These are phyloP conservation scores for Simplicillium sp. DNA, from an alignment of 2,329 filamentous ascomycete species.

Conservation along the genomic window DNA sequence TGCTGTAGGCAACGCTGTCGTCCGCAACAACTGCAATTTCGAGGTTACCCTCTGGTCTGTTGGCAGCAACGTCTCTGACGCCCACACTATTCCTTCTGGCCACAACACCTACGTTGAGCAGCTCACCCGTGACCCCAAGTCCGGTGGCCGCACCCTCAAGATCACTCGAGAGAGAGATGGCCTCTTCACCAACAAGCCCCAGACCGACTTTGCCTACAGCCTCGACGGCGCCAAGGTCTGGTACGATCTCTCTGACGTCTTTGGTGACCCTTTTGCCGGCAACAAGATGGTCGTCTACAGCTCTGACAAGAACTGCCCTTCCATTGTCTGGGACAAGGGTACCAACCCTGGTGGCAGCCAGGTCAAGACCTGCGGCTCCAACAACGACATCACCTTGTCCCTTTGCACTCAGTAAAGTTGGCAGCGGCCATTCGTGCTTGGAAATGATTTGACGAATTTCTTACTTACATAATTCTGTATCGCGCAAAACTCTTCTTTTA, in stretches of 20 bases:
- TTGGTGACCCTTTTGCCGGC: slow-evolving; percentile 27
- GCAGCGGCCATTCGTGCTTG: too few relatives aligned
- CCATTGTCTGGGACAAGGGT: slow-evolving; percentile 25
- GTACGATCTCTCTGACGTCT: slow-evolving; percentile 30
- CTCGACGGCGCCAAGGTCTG: slow-evolving; percentile 22
- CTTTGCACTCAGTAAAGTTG: slow-evolving; percentile 17
- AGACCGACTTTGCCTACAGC: slow-evolving; percentile 29
- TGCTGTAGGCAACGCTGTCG: slow-evolving; percentile 22
- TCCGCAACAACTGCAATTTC: slow-evolving; percentile 25
- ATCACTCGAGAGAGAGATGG: slow-evolving; percentile 23
- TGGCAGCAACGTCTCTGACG: slow-evolving; percentile 16
- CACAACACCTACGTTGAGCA: slow-evolving; percentile 21
- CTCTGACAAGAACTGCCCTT: slow-evolving; percentile 18
- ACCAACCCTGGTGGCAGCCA: slow-evolving; percentile 24
- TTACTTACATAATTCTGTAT: too few relatives aligned
- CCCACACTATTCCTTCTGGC: slow-evolving; percentile 14
- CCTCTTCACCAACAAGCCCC: slow-evolving; percentile 27
- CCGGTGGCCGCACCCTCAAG: slow-evolving; percentile 29
- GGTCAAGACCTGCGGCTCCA: slow-evolving; percentile 23
- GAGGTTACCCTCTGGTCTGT: slow-evolving; percentile 29
- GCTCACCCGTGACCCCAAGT: slow-evolving; percentile 23
- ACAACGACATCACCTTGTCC: slow-evolving; percentile 22
- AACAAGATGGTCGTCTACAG: slow-evolving; percentile 20
- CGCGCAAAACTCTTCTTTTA: too few relatives aligned
- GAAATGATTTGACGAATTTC: too few relatives aligned